Percentiles rank a stretch among this genome's conserved stretches.
These are phyloP conservation scores for Discostella stelligeroides DNA, from an alignment of 108 stramenopile genomes.

Conservation along the genomic window DNA sequence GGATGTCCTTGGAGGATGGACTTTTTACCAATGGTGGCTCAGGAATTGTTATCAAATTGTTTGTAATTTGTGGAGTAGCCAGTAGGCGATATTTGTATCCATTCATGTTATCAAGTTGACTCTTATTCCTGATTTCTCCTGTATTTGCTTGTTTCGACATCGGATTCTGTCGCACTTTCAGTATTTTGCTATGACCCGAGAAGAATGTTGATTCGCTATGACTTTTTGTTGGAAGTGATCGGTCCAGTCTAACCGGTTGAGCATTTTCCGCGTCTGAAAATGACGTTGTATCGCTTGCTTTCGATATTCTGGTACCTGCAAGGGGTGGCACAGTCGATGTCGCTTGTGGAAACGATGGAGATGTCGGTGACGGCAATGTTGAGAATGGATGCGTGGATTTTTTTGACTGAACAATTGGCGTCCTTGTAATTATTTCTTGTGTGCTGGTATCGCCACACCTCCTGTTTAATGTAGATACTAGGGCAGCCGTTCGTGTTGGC, in stretches of 20 bases:
- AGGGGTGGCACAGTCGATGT: background rate
- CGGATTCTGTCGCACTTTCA: background rate
- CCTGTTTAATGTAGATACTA: too few relatives aligned
- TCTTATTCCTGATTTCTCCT: slow-evolving; percentile 2
- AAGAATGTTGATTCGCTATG: slow-evolving; percentile 3
- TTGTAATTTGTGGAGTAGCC: slow-evolving; percentile 22
- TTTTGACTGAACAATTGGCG: too few relatives aligned
- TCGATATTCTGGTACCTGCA: background rate
- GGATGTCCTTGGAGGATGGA: background rate
- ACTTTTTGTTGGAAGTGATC: too few relatives aligned
- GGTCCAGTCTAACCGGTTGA: background rate
- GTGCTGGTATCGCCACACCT: too few relatives aligned
- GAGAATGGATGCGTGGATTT: too few relatives aligned
- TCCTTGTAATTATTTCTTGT: too few relatives aligned
- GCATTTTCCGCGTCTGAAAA: too few relatives aligned
- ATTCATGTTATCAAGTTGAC: slow-evolving; percentile 5
- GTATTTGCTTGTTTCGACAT: background rate
- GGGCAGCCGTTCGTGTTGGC: too few relatives aligned
- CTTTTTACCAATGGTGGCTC: background rate
- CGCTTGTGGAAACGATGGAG: too few relatives aligned
- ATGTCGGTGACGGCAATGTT: too few relatives aligned
- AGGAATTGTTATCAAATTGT: slow-evolving; percentile 24
- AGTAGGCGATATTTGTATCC: slow-evolving; percentile 37
- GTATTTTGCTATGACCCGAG: slow-evolving; percentile 7
- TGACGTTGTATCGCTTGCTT: too few relatives aligned